Evolutionary conservation across 768 basidiomycete species (phyloP), one percentile per base, ranked within the genome.

Genomic region (Trametes coccinea): DNA sequence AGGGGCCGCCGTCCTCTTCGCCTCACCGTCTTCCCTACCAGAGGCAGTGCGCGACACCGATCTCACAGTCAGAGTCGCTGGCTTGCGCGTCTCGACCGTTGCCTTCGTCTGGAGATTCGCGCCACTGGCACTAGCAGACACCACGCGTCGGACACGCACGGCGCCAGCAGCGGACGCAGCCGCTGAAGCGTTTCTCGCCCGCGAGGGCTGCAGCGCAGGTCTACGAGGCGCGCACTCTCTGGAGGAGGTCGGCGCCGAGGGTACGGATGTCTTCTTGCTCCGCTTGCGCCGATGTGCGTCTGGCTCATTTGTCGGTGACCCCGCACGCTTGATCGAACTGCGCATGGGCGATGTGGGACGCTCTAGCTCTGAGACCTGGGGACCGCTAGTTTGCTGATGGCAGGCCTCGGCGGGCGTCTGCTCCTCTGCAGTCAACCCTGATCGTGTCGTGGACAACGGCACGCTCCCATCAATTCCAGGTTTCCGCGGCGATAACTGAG

Each of bases 401-500:
- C 40, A 30, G 57, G 40, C 44, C 57, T 10, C 54, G 31, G 56
- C 66, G 46, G 63, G 55, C 47, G 59, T 34, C 14, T 56, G 30
- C 22, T 53, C 41, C 29, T 44, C 14, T 27, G 8, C 45, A 49
- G 9, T 6, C 47, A 47, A 52, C 57, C 57, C 40, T 52, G 57
- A 45, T 49, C 34, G 34, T 47, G 45, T n/a, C 41, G 52, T 63
- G 31, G 46, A 13, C 47, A 57, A 31, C 4, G 62, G 14, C 8
- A 14, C 13, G 7, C 4, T 10, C 10, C 33, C 33, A 17, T 39
- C 22, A 27, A 29, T 52, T 51, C 49, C 49, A 16, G 17, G 61
- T 70, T 75, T 75, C 56, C 64, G 62, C 62, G 82, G 82, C 5
- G 84, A 85, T 65, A 84, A 73, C 67, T 84, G 81, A 43, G 83